Conservation (phyloP, 2,329 filamentous ascomycete genomes). For the Purpureocillium takamizusanense region DNA sequence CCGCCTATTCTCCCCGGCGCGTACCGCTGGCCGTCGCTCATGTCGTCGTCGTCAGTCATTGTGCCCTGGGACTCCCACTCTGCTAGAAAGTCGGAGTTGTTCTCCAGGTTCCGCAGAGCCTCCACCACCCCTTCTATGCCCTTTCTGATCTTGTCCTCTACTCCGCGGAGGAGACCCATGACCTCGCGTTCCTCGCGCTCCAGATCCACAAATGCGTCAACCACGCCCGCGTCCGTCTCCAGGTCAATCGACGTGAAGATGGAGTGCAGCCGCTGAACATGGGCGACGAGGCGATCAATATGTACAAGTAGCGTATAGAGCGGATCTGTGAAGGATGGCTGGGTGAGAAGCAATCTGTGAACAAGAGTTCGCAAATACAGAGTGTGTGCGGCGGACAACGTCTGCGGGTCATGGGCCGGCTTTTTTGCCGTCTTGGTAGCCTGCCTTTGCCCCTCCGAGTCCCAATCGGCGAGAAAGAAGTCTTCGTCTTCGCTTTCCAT, state of each 20-base stretch:
- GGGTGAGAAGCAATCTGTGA: slow-evolving; percentile 58
- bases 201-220: slow-evolving; percentile 65
- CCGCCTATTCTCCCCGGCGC: slow-evolving; percentile 66
- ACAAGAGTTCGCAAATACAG: slow-evolving; percentile 63
- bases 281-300: slow-evolving; percentile 73
- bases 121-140: slow-evolving; percentile 61
- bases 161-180: slow-evolving; percentile 51
- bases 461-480: background rate
- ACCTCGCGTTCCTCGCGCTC: slow-evolving; percentile 64
- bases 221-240: slow-evolving; percentile 72
- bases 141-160: slow-evolving; percentile 55
- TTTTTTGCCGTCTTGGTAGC: background rate
- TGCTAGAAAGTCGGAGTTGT: slow-evolving; percentile 32
- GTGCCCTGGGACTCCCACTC: slow-evolving; percentile 29
- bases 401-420: slow-evolving; percentile 65
- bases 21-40: slow-evolving; percentile 36
- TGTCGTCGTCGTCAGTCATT: slow-evolving; percentile 30
- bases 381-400: slow-evolving; percentile 70
- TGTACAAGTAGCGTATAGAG: slow-evolving; percentile 61
- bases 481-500: slow-evolving; percentile 1
- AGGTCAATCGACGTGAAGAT: slow-evolving; percentile 74
- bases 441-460: background rate
- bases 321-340: slow-evolving; percentile 51
- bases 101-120: slow-evolving; percentile 36
- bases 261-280: slow-evolving; percentile 64